phyloP scores from a whole-genome alignment of 1,139 yeast species.

The Ashbya aceris region DNA sequence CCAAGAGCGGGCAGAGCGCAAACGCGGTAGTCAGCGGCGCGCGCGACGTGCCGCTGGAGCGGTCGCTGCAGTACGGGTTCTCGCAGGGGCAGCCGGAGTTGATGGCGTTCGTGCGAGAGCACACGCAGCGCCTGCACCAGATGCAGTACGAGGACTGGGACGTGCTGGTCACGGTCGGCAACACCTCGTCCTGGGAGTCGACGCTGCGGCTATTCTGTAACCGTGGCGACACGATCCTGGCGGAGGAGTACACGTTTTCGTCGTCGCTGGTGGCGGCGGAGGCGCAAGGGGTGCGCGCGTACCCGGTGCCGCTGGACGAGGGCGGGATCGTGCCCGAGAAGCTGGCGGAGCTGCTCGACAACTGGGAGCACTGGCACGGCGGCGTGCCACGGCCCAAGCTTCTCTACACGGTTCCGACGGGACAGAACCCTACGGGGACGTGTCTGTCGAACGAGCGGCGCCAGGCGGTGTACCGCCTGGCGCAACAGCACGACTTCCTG shows the following conservation, averaged over 20 bases:
- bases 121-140: conserved; percentile 51
- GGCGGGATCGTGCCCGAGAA: conserved; percentile 71
- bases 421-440: conserved; percentile 94
- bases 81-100: conserved; percentile 63
- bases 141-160: conserved; percentile 62
- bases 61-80: conserved; percentile 72
- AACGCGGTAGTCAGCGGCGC: background rate
- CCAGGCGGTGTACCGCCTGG: conserved; percentile 55
- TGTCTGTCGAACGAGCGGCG: conserved; percentile 67
- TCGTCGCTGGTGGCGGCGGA: conserved; percentile 76
- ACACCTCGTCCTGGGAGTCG: conserved; percentile 86
- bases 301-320: conserved; percentile 71
- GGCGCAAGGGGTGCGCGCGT: conserved; percentile 56
- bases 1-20: conserved; percentile 29
- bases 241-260: conserved; percentile 72
- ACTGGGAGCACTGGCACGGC: conserved; percentile 48
- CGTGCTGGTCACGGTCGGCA: conserved; percentile 55
- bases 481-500: conserved; percentile 69
- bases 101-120: conserved; percentile 52
- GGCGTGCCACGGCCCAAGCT: conserved; percentile 62
- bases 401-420: conserved; percentile 81
- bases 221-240: conserved; percentile 68
- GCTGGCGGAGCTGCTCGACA: conserved; percentile 49
- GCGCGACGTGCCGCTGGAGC: conserved; percentile 53
- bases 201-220: conserved; percentile 66